phyloP scores from a whole-genome alignment of 2,329 filamentous ascomycete species.

The Stachybotrys echinatus region DNA sequence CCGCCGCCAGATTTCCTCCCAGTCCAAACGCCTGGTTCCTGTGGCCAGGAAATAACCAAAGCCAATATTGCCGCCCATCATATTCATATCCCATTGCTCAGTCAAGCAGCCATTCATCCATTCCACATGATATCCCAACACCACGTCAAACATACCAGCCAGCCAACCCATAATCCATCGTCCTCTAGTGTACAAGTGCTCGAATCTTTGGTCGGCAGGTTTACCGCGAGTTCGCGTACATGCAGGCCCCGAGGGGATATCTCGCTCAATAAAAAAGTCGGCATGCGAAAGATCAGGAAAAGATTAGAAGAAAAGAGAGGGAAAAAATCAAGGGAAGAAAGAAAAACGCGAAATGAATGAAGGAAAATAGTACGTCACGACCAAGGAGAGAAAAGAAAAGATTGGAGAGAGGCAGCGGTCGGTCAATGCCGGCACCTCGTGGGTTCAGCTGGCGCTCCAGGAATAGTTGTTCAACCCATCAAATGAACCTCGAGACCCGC shows the following conservation, averaged over 20 bases:
- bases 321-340: neutral
- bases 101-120: neutral
- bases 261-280: too few species aligned
- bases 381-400: neutral
- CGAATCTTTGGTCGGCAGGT: neutral
- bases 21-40: neutral
- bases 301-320: neutral
- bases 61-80: neutral
- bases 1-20: neutral
- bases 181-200: neutral
- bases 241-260: too few species aligned
- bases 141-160: neutral
- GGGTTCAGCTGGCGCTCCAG: conserved; percentile 44
- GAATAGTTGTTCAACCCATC: conserved; percentile 51
- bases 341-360: neutral
- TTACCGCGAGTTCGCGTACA: neutral
- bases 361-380: neutral
- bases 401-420: neutral
- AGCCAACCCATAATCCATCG: neutral
- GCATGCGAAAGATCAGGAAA: neutral
- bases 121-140: neutral
- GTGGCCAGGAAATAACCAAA: neutral
- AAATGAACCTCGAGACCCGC: conserved; percentile 36
- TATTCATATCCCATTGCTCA: neutral
- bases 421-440: neutral